Percentiles rank a stretch among this genome's conserved stretches.
These are phyloP conservation scores for Myriosclerotinia scirpicola DNA, from an alignment of 2,329 filamentous ascomycete species.

Conservation along the genomic window DNA sequence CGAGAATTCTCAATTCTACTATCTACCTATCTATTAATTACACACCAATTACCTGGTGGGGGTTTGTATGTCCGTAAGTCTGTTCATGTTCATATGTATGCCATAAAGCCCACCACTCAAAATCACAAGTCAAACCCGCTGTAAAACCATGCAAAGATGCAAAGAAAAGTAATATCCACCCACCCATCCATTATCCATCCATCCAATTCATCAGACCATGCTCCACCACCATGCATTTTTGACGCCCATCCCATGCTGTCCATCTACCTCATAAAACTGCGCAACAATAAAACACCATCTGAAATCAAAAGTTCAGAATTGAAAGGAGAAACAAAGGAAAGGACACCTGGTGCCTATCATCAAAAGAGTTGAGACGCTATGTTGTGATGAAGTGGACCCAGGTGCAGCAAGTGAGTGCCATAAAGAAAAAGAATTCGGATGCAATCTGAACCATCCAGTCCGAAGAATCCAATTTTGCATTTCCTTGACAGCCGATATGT, in stretches of 20 bases:
- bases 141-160: conserved; percentile 6
- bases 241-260: conserved; percentile 8
- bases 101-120: not conserved
- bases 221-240: conserved; percentile 17
- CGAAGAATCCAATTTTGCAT: not conserved
- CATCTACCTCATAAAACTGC: conserved; percentile 9
- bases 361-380: conserved; percentile 3
- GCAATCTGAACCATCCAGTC: conserved; percentile 9
- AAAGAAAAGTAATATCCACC: not conserved
- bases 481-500: not conserved
- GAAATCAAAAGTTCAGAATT: not conserved
- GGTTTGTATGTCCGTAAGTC: not conserved
- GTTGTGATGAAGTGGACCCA: not conserved
- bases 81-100: not conserved
- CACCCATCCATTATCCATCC: not conserved
- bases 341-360: not conserved
- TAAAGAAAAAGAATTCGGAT: not conserved
- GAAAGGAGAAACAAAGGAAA: conserved; percentile 4
- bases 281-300: not conserved
- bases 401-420: not conserved
- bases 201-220: conserved; percentile 2
- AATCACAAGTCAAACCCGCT: not conserved
- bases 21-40: conserved; percentile 15
- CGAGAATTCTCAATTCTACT: conserved; percentile 7
- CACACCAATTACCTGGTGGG: conserved; percentile 12